Evolutionary conservation across 306 rosid species (phyloP).

Genomic region (Styphnolobium japonicum): DNA sequence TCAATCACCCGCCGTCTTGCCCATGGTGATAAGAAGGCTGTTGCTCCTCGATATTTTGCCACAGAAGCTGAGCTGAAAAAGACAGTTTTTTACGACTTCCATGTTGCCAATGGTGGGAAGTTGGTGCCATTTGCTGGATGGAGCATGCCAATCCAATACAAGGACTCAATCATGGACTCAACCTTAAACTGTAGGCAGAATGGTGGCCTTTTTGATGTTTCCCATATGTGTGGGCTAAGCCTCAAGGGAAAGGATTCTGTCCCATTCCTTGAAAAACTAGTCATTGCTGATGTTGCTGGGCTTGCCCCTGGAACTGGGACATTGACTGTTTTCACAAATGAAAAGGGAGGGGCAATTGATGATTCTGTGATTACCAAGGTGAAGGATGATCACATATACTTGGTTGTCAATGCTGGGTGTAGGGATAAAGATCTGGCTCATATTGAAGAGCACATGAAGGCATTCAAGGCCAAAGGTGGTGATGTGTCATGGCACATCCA

Average conservation of each 20-base stretch:
- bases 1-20: conserved; percentile 81
- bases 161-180: conserved; percentile 92
- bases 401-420: conserved; percentile 96
- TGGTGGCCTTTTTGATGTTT: conserved; percentile 83
- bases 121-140: conserved; percentile 98
- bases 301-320: conserved; percentile 82
- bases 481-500: conserved; percentile 96
- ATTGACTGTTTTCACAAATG: conserved; percentile 86
- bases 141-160: conserved; percentile 97
- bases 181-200: conserved; percentile 83
- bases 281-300: conserved; percentile 84
- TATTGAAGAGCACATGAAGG: conserved; percentile 91
- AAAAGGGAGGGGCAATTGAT: conserved; percentile 92
- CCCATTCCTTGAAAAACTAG: conserved; percentile 79
- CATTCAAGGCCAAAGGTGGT: conserved; percentile 95
- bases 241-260: conserved; percentile 80
- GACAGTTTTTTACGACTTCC: conserved; percentile 84
- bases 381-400: conserved; percentile 69
- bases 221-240: conserved; percentile 92
- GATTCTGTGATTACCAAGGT: conserved; percentile 95
- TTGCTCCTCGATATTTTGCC: conserved; percentile 66
- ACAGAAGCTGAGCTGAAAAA: conserved; percentile 77
- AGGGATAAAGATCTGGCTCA: conserved; percentile 94
- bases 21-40: conserved; percentile 71
- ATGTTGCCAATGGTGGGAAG: conserved; percentile 86